Evolutionary conservation across 495 filamentous ascomycete genomes (phyloP).

Genomic region (Neurospora sp.): DNA sequence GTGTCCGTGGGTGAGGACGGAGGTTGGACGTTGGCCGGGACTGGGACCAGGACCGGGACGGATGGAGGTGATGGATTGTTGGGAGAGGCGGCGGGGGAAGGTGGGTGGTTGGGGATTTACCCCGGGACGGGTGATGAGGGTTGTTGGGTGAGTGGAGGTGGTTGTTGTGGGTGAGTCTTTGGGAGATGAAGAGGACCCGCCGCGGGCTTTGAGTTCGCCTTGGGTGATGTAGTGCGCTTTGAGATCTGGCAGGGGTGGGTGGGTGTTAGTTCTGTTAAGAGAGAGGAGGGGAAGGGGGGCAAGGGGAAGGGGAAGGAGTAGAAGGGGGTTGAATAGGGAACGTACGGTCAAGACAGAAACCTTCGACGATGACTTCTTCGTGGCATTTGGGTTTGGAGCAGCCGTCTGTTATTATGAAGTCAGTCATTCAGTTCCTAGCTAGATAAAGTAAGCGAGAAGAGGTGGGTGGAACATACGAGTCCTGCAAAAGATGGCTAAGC

Average conservation of each 20-base stretch:
- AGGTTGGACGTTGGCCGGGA: background rate
- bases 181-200: background rate
- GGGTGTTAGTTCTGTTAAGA: no score
- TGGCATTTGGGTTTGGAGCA: constrained; percentile 13
- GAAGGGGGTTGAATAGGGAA: background rate
- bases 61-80: background rate
- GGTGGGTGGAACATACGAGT: no score
- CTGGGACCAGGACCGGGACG: background rate
- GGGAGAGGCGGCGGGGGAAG: background rate
- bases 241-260: no score
- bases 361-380: constrained; percentile 10
- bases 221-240: constrained; percentile 16
- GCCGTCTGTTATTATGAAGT: no score
- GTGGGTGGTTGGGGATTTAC: no score
- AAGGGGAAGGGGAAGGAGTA: no score
- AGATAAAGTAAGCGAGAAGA: no score
- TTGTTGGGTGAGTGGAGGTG: no score
- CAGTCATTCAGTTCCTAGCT: no score
- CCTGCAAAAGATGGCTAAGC: constrained; percentile 11
- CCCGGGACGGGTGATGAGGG: background rate
- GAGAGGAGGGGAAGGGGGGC: no score
- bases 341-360: constrained; percentile 15
- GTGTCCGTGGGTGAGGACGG: background rate
- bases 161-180: background rate
- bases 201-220: constrained; percentile 7